A percentile compares a stretch with the other conserved stretches of the same genome.
phyloP scores from a whole-genome alignment of 352 stramenopile species.

The Halophytophthora polymorphica region DNA sequence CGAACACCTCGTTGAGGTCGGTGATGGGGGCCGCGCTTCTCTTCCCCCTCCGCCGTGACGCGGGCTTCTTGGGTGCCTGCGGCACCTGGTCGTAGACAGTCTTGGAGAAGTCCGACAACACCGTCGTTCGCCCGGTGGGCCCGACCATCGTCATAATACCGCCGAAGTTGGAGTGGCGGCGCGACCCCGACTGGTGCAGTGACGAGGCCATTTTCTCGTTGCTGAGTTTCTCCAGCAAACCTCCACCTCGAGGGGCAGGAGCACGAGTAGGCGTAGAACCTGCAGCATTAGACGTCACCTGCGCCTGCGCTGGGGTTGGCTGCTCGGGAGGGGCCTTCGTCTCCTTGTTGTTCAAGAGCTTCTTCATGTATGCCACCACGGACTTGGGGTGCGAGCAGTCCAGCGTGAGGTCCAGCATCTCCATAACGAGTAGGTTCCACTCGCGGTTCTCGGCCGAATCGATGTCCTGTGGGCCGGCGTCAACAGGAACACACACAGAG shows the following conservation, averaged over 20 bases:
- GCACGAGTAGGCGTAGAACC: neutral
- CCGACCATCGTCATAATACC: conserved; percentile 82
- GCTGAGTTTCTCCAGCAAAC: conserved; percentile 45
- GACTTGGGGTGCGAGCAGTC: conserved; percentile 65
- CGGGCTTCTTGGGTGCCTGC: conserved; percentile 65
- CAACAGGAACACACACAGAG: neutral
- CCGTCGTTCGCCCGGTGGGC: conserved; percentile 52
- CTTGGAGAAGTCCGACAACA: conserved; percentile 79
- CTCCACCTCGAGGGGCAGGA: conserved; percentile 7
- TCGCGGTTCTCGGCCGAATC: conserved; percentile 80
- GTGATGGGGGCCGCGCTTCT: conserved; percentile 42
- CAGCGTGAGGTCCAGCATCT: conserved; percentile 85
- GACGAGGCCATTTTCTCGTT: conserved; percentile 50
- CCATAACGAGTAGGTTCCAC: conserved; percentile 88
- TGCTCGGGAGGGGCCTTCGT: neutral
- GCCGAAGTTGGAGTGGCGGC: conserved; percentile 86
- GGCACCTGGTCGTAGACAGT: conserved; percentile 64
- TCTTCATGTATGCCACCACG: conserved; percentile 59
- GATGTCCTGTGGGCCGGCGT: conserved; percentile 48
- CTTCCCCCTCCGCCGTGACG: conserved; percentile 38
- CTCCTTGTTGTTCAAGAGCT: conserved; percentile 11
- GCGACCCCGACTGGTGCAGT: conserved; percentile 31
- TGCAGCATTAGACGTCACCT: neutral
- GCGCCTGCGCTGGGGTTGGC: neutral
- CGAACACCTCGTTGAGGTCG: conserved; percentile 80